phyloP scores from a whole-genome alignment of 495 filamentous ascomycete genomes.

The Penicillium cinerascens region DNA sequence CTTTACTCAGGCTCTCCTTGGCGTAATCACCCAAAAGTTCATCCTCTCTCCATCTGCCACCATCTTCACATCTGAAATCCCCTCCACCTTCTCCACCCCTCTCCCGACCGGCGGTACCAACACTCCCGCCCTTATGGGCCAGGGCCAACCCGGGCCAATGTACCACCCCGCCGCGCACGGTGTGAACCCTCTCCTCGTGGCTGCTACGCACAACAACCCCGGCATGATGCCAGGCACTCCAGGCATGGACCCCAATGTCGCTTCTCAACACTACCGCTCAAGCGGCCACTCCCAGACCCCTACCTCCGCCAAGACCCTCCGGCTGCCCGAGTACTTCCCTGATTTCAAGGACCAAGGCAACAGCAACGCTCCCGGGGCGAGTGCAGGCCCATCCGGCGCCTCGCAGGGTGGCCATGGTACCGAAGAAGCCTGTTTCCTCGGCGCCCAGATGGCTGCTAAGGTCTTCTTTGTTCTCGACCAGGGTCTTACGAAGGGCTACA shows the following conservation, averaged over 20 bases:
- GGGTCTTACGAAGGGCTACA: slow-evolving; percentile 65
- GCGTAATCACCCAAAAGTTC: slow-evolving; percentile 75
- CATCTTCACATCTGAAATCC: slow-evolving; percentile 95
- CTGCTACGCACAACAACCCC: slow-evolving; percentile 75
- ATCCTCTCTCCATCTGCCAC: slow-evolving; percentile 88
- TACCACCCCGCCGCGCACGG: slow-evolving; percentile 50
- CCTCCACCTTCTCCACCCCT: slow-evolving; percentile 85
- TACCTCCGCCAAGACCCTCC: slow-evolving; percentile 73
- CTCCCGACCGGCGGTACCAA: slow-evolving; percentile 87
- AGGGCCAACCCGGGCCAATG: slow-evolving; percentile 33
- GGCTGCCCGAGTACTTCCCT: slow-evolving; percentile 81
- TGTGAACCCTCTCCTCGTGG: slow-evolving; percentile 89
- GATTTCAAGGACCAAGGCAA: slow-evolving; percentile 85
- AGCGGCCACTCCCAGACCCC: slow-evolving; percentile 85
- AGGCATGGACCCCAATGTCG: slow-evolving; percentile 32
- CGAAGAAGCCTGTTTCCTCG: slow-evolving; percentile 77
- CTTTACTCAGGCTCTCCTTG: slow-evolving; percentile 82
- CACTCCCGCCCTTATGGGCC: slow-evolving; percentile 71
- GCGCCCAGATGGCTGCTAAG: slow-evolving; percentile 73
- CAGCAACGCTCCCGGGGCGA: slow-evolving; percentile 37
- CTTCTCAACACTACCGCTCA: slow-evolving; percentile 54
- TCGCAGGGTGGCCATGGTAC: slow-evolving; percentile 36
- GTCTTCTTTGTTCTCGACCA: slow-evolving; percentile 71
- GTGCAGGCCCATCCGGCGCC: slow-evolving; percentile 20
- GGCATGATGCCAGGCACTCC: slow-evolving; percentile 33